These are phyloP conservation scores for Fusarium sp. DNA, from an alignment of 2,329 filamentous ascomycete genomes.

Conservation along the genomic window DNA sequence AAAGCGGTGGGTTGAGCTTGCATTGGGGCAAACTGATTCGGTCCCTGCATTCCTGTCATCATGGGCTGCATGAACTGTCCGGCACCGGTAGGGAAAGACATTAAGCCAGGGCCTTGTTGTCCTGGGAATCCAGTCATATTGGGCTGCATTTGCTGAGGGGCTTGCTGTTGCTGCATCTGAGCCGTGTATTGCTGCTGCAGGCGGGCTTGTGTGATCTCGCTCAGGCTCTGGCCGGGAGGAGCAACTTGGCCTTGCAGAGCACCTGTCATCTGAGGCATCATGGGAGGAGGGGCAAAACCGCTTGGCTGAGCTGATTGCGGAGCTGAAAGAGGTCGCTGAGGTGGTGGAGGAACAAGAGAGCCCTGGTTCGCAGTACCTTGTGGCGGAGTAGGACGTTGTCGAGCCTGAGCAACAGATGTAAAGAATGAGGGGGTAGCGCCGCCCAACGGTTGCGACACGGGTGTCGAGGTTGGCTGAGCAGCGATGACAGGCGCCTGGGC, in stretches of 20 bases:
- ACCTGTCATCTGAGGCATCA: slow-evolving; percentile 89
- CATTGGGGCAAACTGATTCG: slow-evolving; percentile 59
- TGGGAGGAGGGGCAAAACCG: slow-evolving; percentile 76
- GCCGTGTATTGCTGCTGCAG: slow-evolving; percentile 70
- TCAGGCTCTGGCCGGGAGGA: slow-evolving; percentile 79
- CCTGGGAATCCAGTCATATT: slow-evolving; percentile 52
- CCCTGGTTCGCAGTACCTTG: slow-evolving; percentile 61
- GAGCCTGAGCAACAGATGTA: slow-evolving; percentile 58
- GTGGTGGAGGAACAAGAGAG: slow-evolving; percentile 79
- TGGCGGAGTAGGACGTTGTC: slow-evolving; percentile 51
- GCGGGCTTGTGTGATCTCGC: slow-evolving; percentile 76
- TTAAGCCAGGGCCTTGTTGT: slow-evolving; percentile 53
- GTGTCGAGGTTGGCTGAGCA: slow-evolving; percentile 48
- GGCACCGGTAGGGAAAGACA: slow-evolving; percentile 52
- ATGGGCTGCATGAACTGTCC: slow-evolving; percentile 60
- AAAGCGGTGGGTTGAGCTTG: slow-evolving; percentile 76
- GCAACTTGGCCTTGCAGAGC: slow-evolving; percentile 71
- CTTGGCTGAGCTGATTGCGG: slow-evolving; percentile 83
- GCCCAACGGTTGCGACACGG: slow-evolving; percentile 58
- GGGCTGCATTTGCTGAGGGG: slow-evolving; percentile 55
- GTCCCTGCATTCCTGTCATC: slow-evolving; percentile 59
- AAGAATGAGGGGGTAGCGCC: slow-evolving; percentile 72
- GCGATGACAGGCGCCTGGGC: slow-evolving; percentile 13
- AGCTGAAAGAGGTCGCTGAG: slow-evolving; percentile 85
- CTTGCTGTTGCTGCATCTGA: slow-evolving; percentile 58